A percentile compares a stretch with the other conserved stretches of the same genome.
Evolutionary conservation across 2,329 filamentous ascomycete species (phyloP).

Genomic region (Ophiostoma ulmi): DNA sequence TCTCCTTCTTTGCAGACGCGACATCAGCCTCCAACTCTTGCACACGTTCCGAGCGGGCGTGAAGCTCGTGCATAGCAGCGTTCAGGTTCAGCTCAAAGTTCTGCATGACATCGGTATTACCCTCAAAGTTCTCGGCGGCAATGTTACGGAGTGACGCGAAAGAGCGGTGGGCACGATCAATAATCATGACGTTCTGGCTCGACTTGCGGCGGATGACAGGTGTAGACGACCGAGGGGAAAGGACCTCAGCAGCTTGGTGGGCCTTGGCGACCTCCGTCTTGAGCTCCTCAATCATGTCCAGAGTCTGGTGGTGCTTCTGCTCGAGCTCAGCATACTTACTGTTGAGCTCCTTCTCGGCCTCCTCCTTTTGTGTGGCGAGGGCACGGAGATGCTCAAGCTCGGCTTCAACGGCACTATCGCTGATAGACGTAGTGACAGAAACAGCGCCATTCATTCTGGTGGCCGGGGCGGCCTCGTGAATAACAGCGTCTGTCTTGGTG

Average conservation of each 20-base stretch:
- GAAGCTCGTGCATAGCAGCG: conserved; percentile 85
- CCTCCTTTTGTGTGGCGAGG: conserved; percentile 71
- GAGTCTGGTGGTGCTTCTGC: conserved; percentile 70
- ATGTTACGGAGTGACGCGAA: conserved; percentile 86
- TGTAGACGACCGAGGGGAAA: conserved; percentile 57
- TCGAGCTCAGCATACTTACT: conserved; percentile 80
- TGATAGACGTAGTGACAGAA: neutral
- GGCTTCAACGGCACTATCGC: conserved; percentile 38
- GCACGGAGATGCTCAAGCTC: conserved; percentile 69
- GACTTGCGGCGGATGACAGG: conserved; percentile 90
- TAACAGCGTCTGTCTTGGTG: neutral
- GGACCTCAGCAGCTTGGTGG: conserved; percentile 53
- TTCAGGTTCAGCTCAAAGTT: conserved; percentile 91
- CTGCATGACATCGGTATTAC: conserved; percentile 76
- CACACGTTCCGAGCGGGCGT: conserved; percentile 79
- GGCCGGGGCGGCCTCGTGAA: conserved; percentile 6
- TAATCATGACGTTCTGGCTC: conserved; percentile 78
- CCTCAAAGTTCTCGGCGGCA: conserved; percentile 77
- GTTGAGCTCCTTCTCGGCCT: conserved; percentile 65
- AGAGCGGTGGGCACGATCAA: conserved; percentile 86
- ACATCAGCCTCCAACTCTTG: conserved; percentile 85
- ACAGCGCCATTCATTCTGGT: conserved; percentile 1
- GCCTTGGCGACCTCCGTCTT: conserved; percentile 80
- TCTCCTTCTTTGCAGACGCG: conserved; percentile 79
- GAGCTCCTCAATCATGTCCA: conserved; percentile 84